A percentile compares a stretch with the other conserved stretches of the same genome.
phyloP scores from a whole-genome alignment of 768 basidiomycete species.

The Lentinula lateritia region DNA sequence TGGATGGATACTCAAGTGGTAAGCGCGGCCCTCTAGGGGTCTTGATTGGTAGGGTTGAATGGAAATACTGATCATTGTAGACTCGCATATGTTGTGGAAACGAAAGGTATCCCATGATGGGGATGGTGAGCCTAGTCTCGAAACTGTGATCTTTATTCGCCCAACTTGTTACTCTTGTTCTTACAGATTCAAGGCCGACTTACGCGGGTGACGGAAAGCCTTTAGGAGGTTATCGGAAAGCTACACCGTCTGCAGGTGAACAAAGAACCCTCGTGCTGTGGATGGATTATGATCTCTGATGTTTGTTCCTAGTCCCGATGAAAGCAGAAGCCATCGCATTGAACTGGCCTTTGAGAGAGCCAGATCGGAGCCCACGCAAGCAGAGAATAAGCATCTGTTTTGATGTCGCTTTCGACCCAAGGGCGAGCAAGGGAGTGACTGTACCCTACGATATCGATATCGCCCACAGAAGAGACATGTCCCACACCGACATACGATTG shows the following conservation, averaged over 20 bases:
- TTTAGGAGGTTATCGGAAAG: background rate
- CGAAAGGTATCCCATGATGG: background rate
- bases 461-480: background rate
- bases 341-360: slow-evolving; percentile 3
- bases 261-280: background rate
- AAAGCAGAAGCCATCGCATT: slow-evolving; percentile 4
- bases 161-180: background rate
- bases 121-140: background rate
- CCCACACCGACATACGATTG: background rate
- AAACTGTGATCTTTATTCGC: background rate
- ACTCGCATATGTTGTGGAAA: slow-evolving; percentile 3
- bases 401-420: slow-evolving; percentile 5
- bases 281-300: background rate
- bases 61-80: background rate
- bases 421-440: background rate
- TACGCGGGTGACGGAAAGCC: background rate
- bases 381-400: background rate
- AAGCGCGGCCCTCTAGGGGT: background rate
- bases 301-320: background rate
- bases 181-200: background rate
- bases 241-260: background rate
- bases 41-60: background rate
- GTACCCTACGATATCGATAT: background rate
- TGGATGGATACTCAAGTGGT: slow-evolving; percentile 7
- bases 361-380: background rate